Percentiles rank a stretch among this genome's conserved stretches.
Evolutionary conservation across 2,329 filamentous ascomycete species (phyloP).

Genomic region (Malbranchea zuffiana): DNA sequence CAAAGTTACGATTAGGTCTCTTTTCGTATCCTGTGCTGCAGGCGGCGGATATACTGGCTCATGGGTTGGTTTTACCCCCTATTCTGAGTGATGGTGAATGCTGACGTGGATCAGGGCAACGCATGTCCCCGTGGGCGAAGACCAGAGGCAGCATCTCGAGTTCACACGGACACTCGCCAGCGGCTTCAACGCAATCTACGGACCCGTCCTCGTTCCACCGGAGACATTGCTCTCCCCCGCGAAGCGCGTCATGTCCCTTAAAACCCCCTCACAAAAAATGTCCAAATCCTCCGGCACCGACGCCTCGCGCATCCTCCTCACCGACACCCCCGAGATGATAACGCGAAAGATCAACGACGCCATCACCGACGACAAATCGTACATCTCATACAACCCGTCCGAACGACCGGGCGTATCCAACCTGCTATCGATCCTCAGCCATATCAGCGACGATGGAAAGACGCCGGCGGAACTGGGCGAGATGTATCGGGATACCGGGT

Average conservation of each 20-base stretch:
- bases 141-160: constrained; percentile 88
- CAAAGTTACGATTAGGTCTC: constrained; percentile 69
- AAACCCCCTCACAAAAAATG: constrained; percentile 73
- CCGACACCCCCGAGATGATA: constrained; percentile 56
- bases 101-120: constrained; percentile 51
- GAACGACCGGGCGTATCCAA: constrained; percentile 76
- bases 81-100: constrained; percentile 4
- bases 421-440: constrained; percentile 66
- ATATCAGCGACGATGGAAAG: constrained; percentile 42
- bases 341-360: constrained; percentile 58
- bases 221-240: constrained; percentile 65
- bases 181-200: constrained; percentile 72
- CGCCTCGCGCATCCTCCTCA: constrained; percentile 72
- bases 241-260: constrained; percentile 82
- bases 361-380: constrained; percentile 59
- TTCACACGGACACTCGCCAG: constrained; percentile 77
- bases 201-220: constrained; percentile 52
- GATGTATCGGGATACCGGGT: constrained; percentile 35
- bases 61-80: constrained; percentile 44
- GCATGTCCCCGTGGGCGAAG: constrained; percentile 92
- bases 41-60: constrained; percentile 85
- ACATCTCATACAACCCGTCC: constrained; percentile 60
- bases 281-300: constrained; percentile 71
- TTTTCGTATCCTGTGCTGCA: constrained; percentile 95
- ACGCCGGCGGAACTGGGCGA: constrained; percentile 38